phyloP scores from a whole-genome alignment of 2,329 filamentous ascomycete genomes.

The Arthrobotrys iridis region DNA sequence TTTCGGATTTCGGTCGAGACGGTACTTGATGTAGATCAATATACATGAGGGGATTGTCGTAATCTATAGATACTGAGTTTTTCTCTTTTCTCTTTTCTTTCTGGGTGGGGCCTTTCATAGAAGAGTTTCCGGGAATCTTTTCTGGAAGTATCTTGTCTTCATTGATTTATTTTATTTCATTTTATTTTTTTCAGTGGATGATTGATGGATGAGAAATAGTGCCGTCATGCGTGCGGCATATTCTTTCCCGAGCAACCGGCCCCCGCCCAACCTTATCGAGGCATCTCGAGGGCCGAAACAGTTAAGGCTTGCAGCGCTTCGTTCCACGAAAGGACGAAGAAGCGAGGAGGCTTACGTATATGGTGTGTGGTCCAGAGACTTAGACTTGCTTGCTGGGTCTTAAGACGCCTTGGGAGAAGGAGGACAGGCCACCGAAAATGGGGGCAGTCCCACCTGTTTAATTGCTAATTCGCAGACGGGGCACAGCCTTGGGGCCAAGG shows the following conservation, averaged over 20 bases:
- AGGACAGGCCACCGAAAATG: background rate
- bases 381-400: constrained; percentile 26
- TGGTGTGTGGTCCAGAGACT: constrained; percentile 24
- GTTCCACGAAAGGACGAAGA: constrained; percentile 47
- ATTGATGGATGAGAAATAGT: constrained; percentile 9
- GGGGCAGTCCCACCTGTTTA: constrained; percentile 30
- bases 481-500: constrained; percentile 44
- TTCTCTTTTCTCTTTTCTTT: background rate
- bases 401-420: constrained; percentile 1
- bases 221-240: constrained; percentile 52
- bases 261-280: constrained; percentile 53
- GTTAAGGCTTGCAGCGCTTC: constrained; percentile 24
- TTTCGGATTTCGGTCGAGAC: background rate
- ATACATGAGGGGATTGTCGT: too few relatives aligned
- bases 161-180: too few relatives aligned
- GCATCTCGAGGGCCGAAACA: constrained; percentile 38
- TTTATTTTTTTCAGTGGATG: too few relatives aligned
- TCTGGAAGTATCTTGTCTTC: too few relatives aligned
- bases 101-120: background rate
- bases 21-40: constrained; percentile 7
- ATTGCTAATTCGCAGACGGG: constrained; percentile 45
- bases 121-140: background rate
- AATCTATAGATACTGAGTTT: too few relatives aligned
- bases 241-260: constrained; percentile 52
- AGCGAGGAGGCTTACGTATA: constrained; percentile 52